Evolutionary conservation across 2,329 filamentous ascomycete species (phyloP).

Genomic region (Scytalidium sp.): DNA sequence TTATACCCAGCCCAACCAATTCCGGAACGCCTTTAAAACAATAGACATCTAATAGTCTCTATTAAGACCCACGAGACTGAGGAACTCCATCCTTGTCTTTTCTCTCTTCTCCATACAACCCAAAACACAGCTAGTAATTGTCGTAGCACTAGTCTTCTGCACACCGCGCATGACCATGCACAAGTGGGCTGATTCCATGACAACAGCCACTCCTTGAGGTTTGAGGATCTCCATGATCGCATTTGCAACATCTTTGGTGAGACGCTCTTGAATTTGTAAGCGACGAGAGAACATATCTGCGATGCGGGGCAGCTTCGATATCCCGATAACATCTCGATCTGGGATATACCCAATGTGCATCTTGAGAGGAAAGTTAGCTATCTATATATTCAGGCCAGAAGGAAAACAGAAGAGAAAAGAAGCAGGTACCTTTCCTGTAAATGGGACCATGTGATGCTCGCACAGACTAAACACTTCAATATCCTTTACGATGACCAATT

Average conservation of each 20-base stretch:
- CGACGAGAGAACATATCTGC: conserved; percentile 95
- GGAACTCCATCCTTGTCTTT: conserved; percentile 93
- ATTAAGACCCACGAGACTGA: conserved; percentile 73
- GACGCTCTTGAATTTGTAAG: conserved; percentile 91
- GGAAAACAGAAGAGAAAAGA: background rate
- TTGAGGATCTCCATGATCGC: conserved; percentile 91
- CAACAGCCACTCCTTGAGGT: conserved; percentile 91
- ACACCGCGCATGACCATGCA: conserved; percentile 99
- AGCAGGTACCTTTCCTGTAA: conserved; percentile 84
- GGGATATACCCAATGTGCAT: conserved; percentile 99
- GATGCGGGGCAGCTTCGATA: conserved; percentile 93
- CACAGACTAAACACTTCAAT: conserved; percentile 94
- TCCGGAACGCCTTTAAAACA: conserved; percentile 6
- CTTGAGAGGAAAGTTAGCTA: conserved; percentile 39
- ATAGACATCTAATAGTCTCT: conserved; percentile 32
- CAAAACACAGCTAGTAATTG: conserved; percentile 96
- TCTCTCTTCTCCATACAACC: conserved; percentile 90
- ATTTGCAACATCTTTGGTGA: conserved; percentile 94
- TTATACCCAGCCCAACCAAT: conserved; percentile 12
- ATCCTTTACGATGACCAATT: conserved; percentile 96
- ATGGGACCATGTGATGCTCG: conserved; percentile 96
- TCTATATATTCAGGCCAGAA: background rate
- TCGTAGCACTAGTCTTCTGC: conserved; percentile 81
- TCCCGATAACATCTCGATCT: conserved; percentile 82
- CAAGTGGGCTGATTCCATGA: conserved; percentile 94